These are phyloP conservation scores for Tinospora cordifolia DNA, from an alignment of 164 flowering plant species.

Conservation along the genomic window DNA sequence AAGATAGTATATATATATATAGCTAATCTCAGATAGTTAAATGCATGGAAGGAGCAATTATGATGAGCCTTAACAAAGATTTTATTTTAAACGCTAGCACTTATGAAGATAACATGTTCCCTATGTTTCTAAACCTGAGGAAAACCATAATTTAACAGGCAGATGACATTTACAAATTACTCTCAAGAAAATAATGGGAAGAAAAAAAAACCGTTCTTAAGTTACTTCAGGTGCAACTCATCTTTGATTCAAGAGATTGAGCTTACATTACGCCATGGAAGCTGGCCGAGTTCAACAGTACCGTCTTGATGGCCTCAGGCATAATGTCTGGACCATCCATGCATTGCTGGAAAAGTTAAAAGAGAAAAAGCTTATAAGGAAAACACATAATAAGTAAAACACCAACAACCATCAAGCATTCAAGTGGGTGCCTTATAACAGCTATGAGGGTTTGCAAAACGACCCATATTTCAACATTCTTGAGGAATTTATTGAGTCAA, in stretches of 20 bases:
- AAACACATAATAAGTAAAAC: neutral
- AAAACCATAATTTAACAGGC: neutral
- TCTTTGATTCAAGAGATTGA: neutral
- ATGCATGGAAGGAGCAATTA: no score
- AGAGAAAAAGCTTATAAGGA: neutral
- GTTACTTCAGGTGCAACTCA: neutral
- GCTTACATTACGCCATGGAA: constrained; percentile 40
- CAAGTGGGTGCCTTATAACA: no score
- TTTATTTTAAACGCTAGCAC: neutral
- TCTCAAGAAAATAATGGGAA: neutral
- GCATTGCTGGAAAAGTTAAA: constrained; percentile 49
- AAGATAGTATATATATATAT: no score
- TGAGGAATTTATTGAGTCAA: neutral
- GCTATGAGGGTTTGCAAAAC: no score
- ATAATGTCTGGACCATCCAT: constrained; percentile 45
- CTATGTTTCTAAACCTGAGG: neutral
- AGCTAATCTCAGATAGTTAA: no score
- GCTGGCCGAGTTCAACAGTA: constrained; percentile 57
- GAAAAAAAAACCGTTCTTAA: no score
- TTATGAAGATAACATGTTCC: neutral
- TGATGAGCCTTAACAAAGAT: neutral
- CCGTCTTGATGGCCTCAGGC: constrained; percentile 63
- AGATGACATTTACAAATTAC: constrained; percentile 1
- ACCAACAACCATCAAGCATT: neutral
- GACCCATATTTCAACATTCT: neutral